These are phyloP conservation scores for Sporothrix brunneoviolacea DNA, from an alignment of 2,329 filamentous ascomycete genomes.

Conservation along the genomic window DNA sequence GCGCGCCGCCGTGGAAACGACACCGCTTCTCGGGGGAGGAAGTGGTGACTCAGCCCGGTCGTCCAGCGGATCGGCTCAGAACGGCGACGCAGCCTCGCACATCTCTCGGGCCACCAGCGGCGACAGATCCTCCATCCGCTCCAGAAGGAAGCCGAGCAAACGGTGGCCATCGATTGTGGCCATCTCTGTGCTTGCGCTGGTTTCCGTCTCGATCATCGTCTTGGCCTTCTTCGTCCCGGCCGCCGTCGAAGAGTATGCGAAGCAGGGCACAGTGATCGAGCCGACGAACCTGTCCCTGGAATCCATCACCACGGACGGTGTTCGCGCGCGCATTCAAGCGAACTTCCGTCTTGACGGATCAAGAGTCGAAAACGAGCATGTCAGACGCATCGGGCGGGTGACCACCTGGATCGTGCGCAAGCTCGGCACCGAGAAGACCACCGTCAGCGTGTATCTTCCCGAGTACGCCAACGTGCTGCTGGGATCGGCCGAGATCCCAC, in stretches of 20 bases:
- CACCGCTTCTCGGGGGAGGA: conserved; percentile 41
- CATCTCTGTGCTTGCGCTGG: conserved; percentile 55
- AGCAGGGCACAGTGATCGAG: conserved; percentile 73
- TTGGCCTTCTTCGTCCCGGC: conserved; percentile 77
- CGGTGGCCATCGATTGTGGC: conserved; percentile 77
- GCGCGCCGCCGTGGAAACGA: conserved; percentile 34
- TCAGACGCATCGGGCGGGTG: conserved; percentile 68
- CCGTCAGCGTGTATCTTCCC: conserved; percentile 71
- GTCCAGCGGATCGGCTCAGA: background rate
- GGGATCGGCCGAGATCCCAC: conserved; percentile 70
- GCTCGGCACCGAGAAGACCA: conserved; percentile 66
- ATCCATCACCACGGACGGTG: conserved; percentile 71
- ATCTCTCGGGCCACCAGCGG: conserved; percentile 12
- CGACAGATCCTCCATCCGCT: conserved; percentile 26
- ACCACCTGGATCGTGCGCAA: conserved; percentile 74
- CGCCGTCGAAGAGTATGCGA: conserved; percentile 76
- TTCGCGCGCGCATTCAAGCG: conserved; percentile 73
- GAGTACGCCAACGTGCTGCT: conserved; percentile 73
- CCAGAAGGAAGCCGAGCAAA: conserved; percentile 34
- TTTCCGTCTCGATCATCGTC: conserved; percentile 63
- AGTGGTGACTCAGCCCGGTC: background rate
- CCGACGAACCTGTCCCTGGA: conserved; percentile 80
- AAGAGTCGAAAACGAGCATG: conserved; percentile 62
- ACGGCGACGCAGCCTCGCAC: background rate
- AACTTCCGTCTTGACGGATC: conserved; percentile 74